Conservation (phyloP, 2,329 filamentous ascomycete species). For the Penicillium rolfsii region DNA sequence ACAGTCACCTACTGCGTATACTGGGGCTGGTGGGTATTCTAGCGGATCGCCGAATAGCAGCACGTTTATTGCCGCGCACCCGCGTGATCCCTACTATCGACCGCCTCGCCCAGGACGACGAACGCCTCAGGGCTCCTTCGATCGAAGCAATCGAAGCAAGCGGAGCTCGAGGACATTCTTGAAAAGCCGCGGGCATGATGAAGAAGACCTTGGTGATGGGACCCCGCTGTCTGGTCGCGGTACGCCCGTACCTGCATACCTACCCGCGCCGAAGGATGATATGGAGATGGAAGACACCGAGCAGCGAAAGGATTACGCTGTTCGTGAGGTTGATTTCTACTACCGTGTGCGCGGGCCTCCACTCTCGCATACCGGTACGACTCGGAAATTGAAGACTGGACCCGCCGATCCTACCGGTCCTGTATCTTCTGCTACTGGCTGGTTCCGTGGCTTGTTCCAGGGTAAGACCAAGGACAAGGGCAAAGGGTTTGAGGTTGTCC, state of each 20-base stretch:
- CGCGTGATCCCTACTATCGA: constrained; percentile 83
- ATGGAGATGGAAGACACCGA: constrained; percentile 55
- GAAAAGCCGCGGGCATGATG: constrained; percentile 38
- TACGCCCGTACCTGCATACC: constrained; percentile 58
- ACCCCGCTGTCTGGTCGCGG: constrained; percentile 49
- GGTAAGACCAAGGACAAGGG: constrained; percentile 91
- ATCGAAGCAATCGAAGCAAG: constrained; percentile 49
- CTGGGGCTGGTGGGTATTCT: constrained; percentile 59
- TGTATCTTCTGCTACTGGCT: constrained; percentile 84
- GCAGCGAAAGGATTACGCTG: constrained; percentile 78
- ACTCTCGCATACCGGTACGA: constrained; percentile 72
- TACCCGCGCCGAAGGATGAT: constrained; percentile 58
- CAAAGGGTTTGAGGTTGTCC: constrained; percentile 95
- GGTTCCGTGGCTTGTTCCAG: constrained; percentile 78
- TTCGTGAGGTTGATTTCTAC: constrained; percentile 95
- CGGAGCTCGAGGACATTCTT: constrained; percentile 49
- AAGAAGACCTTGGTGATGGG: constrained; percentile 42
- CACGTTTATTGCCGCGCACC: constrained; percentile 51
- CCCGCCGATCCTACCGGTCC: constrained; percentile 93
- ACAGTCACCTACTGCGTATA: constrained; percentile 77
- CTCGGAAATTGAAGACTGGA: constrained; percentile 85
- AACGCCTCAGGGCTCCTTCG: constrained; percentile 59
- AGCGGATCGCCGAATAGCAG: constrained; percentile 45
- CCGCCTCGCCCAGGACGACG: constrained; percentile 74
- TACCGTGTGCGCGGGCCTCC: constrained; percentile 90